phyloP scores from a whole-genome alignment of 2,329 filamentous ascomycete species.

The Corinectria fuckeliana region DNA sequence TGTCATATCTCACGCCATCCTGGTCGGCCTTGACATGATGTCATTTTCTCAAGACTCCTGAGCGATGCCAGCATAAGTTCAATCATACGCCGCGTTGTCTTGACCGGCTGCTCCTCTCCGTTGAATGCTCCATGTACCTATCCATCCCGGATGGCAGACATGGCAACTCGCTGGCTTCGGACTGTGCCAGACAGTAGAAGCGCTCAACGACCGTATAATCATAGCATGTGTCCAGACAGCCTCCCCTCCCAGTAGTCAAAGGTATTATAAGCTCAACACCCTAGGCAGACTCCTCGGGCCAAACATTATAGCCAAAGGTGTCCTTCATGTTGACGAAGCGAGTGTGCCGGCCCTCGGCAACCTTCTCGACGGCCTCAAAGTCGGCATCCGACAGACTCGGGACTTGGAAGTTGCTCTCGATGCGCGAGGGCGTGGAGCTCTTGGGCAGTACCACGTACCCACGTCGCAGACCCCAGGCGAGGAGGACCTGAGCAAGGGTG shows the following conservation, averaged over 20 bases:
- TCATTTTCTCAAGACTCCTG: not conserved
- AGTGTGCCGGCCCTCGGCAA: constrained; percentile 64
- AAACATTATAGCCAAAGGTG: constrained; percentile 76
- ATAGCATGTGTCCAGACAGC: not conserved
- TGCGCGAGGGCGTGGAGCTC: constrained; percentile 70
- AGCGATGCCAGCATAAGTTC: not conserved
- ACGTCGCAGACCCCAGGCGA: constrained; percentile 67
- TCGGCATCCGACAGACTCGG: constrained; percentile 59
- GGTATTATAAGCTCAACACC: too few species aligned
- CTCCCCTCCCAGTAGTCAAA: not conserved
- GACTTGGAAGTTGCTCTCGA: constrained; percentile 48
- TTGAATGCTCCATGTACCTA: not conserved
- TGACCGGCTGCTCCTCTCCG: not conserved
- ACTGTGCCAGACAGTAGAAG: not conserved
- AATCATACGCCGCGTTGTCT: not conserved
- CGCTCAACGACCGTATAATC: not conserved
- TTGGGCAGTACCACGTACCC: constrained; percentile 74
- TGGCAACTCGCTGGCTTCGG: not conserved
- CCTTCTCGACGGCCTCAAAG: constrained; percentile 48
- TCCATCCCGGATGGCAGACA: not conserved
- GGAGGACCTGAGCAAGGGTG: constrained; percentile 59
- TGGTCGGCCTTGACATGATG: not conserved
- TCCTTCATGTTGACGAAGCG: constrained; percentile 86
- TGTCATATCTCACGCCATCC: too few species aligned
- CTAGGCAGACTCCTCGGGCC: constrained; percentile 59